Evolutionary conservation across 495 filamentous ascomycete genomes (phyloP), one percentile per base, ranked within the genome.

Genomic region (Mycothermus thermophilus): DNA sequence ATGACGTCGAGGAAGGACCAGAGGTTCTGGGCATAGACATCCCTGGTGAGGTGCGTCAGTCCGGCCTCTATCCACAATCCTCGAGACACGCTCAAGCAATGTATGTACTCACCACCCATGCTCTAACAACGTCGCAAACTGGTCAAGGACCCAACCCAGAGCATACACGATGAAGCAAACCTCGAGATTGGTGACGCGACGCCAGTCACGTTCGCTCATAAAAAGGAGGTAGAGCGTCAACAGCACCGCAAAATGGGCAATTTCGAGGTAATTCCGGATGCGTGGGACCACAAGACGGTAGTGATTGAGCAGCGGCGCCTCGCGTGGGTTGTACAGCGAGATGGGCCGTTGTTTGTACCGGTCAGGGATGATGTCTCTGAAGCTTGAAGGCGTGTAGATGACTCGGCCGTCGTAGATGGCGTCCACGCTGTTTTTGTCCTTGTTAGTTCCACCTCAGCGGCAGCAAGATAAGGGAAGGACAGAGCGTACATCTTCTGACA

Each of bases 1-100:
- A 69, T 72, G 20, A 79, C 66, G 43, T 84, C 79, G 10, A 84
- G 66, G 51, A 84, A 84, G 0, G 79, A 79, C 79, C 79, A 84
- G 13, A 84, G 63, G 43, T 83, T 80, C 45, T 84, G 75, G 4
- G 77, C 80, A 47, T 82, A 80, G 5, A 83, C 79, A 30, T 70
- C 64, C 78, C 78, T 81, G 15, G 60, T 19, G 19, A 5, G 21
- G 42, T 25, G 17, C 38, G 41, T 35, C 29, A 44, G 30, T n/a
- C n/a, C n/a, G n/a, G n/a, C n/a, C 19, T 11, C 3, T 3, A 7
- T 12, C 2, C 16, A 16, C n/a, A 10, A 12, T 4, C 8, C 24
- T n/a, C 7, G 8, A 17, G 9, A 36, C 28, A 14, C 15, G 23
- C 24, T 31, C 22, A n/a, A 5, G n/a, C n/a, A n/a, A n/a, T n/a